Conservation (phyloP, 345 rosid species). For the Pistacia vera region DNA sequence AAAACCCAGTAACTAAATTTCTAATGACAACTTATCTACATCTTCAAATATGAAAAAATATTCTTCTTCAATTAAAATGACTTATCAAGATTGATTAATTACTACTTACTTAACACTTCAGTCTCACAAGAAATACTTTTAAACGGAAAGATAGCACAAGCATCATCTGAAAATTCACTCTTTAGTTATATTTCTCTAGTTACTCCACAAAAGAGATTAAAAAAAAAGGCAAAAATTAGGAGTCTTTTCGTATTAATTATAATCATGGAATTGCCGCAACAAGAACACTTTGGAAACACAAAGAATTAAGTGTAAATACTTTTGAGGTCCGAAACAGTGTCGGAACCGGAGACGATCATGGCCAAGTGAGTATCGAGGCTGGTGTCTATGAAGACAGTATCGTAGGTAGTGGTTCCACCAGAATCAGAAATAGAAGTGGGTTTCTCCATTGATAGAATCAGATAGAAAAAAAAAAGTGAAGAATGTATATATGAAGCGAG, state of each 20-base stretch:
- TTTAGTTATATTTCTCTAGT: neutral
- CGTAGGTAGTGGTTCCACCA: constrained; percentile 13
- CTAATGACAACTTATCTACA: too few species aligned
- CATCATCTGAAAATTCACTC: neutral
- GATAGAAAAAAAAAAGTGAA: neutral
- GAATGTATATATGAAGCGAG: neutral
- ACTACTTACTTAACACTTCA: too few species aligned
- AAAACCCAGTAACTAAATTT: neutral
- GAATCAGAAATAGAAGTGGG: constrained; percentile 24
- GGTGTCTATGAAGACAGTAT: constrained; percentile 56
- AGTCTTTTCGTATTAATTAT: neutral
- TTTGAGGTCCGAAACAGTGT: constrained; percentile 63
- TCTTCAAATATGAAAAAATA: too few species aligned
- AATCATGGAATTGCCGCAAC: neutral
- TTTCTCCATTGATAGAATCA: constrained; percentile 22
- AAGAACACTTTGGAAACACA: neutral
- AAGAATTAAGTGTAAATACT: constrained; percentile 24
- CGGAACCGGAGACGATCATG: constrained; percentile 42
- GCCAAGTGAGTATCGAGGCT: constrained; percentile 62
- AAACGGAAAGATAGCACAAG: too few species aligned
- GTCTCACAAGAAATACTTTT: too few species aligned
- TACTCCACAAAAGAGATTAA: neutral
- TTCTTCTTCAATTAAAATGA: too few species aligned
- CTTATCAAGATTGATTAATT: too few species aligned
- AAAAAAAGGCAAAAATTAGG: too few species aligned